These are phyloP conservation scores for Solanum chiquidenum DNA, from an alignment of 257 asterid genomes.

Conservation along the genomic window DNA sequence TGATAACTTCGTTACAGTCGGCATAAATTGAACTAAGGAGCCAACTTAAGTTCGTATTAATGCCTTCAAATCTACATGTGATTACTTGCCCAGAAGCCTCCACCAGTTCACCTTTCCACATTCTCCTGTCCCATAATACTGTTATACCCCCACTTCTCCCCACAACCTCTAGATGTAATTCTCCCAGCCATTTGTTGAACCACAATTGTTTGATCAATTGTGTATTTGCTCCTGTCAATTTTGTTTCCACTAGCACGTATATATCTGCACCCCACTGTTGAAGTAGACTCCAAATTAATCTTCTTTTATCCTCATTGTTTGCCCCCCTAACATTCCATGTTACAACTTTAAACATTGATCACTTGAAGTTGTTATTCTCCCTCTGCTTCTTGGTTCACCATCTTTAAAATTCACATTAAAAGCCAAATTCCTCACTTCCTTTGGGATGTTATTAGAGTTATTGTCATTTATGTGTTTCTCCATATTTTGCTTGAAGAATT, in stretches of 20 bases:
- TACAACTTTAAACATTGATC: too few relatives aligned
- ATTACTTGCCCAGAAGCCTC: not conserved
- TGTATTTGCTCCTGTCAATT: not conserved
- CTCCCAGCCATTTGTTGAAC: not conserved
- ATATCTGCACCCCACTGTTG: not conserved
- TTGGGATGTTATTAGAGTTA: too few relatives aligned
- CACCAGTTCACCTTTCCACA: not conserved
- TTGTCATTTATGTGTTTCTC: too few relatives aligned
- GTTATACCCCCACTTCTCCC: not conserved
- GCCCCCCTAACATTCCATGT: too few relatives aligned
- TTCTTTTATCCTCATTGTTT: not conserved
- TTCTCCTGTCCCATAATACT: not conserved
- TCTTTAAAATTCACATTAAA: too few relatives aligned
- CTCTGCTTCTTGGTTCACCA: too few relatives aligned
- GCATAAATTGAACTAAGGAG: not conserved
- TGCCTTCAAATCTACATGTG: not conserved
- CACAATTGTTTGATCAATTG: not conserved
- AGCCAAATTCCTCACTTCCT: too few relatives aligned
- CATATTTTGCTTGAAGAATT: too few relatives aligned
- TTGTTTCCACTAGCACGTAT: not conserved
- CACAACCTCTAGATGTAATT: not conserved
- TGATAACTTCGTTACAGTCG: not conserved
- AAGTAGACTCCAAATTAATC: not conserved
- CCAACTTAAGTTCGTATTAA: not conserved
- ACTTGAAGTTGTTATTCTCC: too few relatives aligned